Evolutionary conservation across 345 rosid genomes (phyloP).

Genomic region (Salix purpurea): DNA sequence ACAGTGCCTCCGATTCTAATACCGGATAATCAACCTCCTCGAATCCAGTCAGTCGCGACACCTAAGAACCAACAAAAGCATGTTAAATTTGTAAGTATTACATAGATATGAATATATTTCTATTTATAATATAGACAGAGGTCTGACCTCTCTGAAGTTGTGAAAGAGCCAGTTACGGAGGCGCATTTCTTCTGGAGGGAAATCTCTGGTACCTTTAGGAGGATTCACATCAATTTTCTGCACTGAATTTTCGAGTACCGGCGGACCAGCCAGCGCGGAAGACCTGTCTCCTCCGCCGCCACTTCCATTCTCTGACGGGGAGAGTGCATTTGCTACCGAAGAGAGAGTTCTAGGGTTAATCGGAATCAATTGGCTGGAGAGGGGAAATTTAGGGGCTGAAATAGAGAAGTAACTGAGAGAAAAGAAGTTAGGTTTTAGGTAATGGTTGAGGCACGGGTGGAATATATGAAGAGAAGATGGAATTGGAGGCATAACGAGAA

Average conservation of each 20-base stretch:
- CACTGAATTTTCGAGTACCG: constrained; percentile 34
- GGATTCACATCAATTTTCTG: constrained; percentile 81
- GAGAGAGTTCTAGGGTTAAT: constrained; percentile 25
- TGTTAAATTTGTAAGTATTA: not conserved
- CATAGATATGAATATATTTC: not conserved
- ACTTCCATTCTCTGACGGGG: constrained; percentile 13
- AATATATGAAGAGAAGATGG: constrained; percentile 25
- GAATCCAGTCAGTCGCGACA: constrained; percentile 66
- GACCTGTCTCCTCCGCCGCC: constrained; percentile 44
- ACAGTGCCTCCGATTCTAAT: constrained; percentile 78
- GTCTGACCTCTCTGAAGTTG: constrained; percentile 71
- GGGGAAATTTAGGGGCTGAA: constrained; percentile 8
- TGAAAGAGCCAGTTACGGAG: constrained; percentile 86
- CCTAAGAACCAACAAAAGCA: constrained; percentile 26
- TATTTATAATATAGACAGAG: not conserved
- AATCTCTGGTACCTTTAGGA: constrained; percentile 91
- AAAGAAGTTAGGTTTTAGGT: constrained; percentile 34
- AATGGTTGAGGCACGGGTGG: constrained; percentile 30
- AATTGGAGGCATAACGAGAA: constrained; percentile 30
- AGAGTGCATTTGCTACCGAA: constrained; percentile 28
- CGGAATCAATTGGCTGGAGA: constrained; percentile 15
- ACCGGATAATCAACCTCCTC: constrained; percentile 95
- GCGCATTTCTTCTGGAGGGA: constrained; percentile 91
- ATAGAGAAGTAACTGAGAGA: constrained; percentile 11
- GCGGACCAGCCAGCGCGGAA: constrained; percentile 46